These are phyloP conservation scores for Boletus edulis DNA, from an alignment of 768 basidiomycete genomes.

Conservation along the genomic window DNA sequence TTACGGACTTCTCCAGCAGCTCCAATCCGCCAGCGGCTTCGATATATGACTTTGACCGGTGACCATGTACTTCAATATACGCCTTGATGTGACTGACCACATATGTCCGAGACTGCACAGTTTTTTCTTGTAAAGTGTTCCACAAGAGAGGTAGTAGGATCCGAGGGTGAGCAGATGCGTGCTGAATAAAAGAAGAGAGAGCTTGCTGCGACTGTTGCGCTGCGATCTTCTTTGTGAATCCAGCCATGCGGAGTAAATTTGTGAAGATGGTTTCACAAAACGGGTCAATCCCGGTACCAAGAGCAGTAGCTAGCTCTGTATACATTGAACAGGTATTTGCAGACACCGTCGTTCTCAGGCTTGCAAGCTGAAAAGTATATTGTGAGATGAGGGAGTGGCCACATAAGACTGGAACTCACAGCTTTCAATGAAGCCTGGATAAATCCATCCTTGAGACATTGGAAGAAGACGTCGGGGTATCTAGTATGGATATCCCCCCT, in stretches of 20 bases:
- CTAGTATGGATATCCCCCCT: constrained; percentile 78
- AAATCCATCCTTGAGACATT: constrained; percentile 71
- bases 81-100: constrained; percentile 68
- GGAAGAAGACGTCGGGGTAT: constrained; percentile 72
- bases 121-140: constrained; percentile 76
- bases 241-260: constrained; percentile 82
- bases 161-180: constrained; percentile 71
- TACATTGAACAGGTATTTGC: constrained; percentile 77
- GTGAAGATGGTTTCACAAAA: constrained; percentile 74
- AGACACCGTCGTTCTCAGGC: constrained; percentile 89
- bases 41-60: constrained; percentile 58
- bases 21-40: constrained; percentile 71
- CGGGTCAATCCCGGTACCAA: constrained; percentile 71
- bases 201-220: constrained; percentile 82
- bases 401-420: constrained; percentile 44
- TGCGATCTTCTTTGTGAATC: constrained; percentile 89
- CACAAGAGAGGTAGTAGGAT: constrained; percentile 66
- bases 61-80: constrained; percentile 72
- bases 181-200: constrained; percentile 62
- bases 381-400: neutral
- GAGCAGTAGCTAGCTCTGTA: constrained; percentile 62
- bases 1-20: constrained; percentile 68
- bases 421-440: constrained; percentile 84
- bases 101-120: constrained; percentile 66
- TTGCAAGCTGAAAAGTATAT: constrained; percentile 57